phyloP scores from a whole-genome alignment of 768 basidiomycete genomes.

The Kwoniella sp. region DNA sequence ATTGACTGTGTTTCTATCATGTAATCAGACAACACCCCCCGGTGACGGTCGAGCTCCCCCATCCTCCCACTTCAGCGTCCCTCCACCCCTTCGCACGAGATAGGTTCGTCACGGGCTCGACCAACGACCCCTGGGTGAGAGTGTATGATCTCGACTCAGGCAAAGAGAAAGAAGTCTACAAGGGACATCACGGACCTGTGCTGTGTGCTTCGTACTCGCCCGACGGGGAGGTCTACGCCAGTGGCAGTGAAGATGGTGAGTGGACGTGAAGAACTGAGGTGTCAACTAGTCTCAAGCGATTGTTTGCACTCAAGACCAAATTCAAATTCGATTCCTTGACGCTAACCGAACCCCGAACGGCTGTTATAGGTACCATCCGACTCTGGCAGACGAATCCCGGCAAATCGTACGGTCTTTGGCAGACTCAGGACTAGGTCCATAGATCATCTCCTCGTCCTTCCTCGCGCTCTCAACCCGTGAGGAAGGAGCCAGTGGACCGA shows the following conservation, averaged over 20 bases:
- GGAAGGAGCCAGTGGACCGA: too few species aligned
- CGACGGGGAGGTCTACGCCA: constrained; percentile 96
- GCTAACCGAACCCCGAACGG: too few species aligned
- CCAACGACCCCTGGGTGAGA: constrained; percentile 92
- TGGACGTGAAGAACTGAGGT: too few species aligned
- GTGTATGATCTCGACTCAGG: constrained; percentile 83
- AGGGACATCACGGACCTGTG: constrained; percentile 97
- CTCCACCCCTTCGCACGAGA: constrained; percentile 87
- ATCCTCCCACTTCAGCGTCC: constrained; percentile 89
- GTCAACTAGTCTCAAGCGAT: too few species aligned
- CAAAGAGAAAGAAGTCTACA: constrained; percentile 84
- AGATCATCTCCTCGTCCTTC: too few species aligned
- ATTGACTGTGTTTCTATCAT: constrained; percentile 57
- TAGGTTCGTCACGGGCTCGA: constrained; percentile 88
- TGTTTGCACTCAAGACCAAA: too few species aligned
- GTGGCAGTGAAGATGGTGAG: constrained; percentile 76
- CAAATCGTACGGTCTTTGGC: constrained; percentile 83
- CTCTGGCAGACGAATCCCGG: constrained; percentile 97
- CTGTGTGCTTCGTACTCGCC: constrained; percentile 92
- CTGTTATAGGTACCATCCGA: constrained; percentile 83
- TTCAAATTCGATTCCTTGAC: too few species aligned
- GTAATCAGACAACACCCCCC: constrained; percentile 64
- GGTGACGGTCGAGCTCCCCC: constrained; percentile 76
- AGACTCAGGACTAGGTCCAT: constrained; percentile 44
- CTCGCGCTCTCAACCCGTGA: too few species aligned